Evolutionary conservation across 495 filamentous ascomycete genomes (phyloP).

Genomic region (Aspergillus diversus): DNA sequence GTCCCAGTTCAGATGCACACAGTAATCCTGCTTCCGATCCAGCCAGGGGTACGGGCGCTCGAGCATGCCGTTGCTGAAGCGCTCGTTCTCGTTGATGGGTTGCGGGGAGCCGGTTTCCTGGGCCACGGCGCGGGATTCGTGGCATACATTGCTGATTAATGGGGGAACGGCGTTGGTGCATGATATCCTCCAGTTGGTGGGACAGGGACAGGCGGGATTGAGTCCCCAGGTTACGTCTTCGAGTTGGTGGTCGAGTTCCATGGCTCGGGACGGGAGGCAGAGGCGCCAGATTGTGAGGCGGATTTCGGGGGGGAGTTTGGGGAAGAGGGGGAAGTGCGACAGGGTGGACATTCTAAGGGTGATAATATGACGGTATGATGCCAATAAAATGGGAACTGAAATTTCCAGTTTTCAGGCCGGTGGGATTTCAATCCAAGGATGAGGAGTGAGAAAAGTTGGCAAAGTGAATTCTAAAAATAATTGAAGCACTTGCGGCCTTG

Average conservation of each 20-base stretch:
- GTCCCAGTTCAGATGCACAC: conserved; percentile 5
- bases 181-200: not conserved
- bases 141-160: not conserved
- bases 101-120: not conserved
- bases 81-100: not conserved
- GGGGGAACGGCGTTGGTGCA: conserved; percentile 1
- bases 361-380: not conserved
- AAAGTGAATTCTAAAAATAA: not conserved
- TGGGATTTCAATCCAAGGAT: not conserved
- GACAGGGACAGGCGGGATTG: not conserved
- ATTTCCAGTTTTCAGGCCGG: not conserved
- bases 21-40: not conserved
- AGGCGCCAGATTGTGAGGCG: not conserved
- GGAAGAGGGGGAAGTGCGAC: not conserved
- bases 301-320: not conserved
- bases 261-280: conserved; percentile 1
- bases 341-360: not conserved
- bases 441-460: not conserved
- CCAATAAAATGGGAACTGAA: not conserved
- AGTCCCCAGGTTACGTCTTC: not conserved
- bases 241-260: conserved; percentile 3
- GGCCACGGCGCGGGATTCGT: conserved; percentile 7
- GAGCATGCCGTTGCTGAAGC: conserved; percentile 2
- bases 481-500: not conserved
- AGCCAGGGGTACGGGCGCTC: not conserved